These are phyloP conservation scores for Barnettozyma sucrosica DNA, from an alignment of 805 yeast genomes.

Conservation along the genomic window DNA sequence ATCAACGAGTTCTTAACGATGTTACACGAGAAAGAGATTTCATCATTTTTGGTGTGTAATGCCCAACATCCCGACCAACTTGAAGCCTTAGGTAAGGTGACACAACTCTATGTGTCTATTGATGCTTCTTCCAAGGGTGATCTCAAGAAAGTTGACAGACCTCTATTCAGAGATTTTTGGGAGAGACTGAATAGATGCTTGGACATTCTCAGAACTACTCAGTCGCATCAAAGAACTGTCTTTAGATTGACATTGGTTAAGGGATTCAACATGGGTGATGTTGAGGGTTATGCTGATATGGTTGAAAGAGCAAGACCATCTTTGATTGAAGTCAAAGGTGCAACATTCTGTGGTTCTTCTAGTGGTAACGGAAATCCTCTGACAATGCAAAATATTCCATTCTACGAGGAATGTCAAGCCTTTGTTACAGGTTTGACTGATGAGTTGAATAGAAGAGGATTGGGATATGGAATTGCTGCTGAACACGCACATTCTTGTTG, in stretches of 20 bases:
- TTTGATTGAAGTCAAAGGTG: conserved; percentile 89
- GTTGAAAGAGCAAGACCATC: conserved; percentile 79
- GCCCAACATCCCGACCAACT: conserved; percentile 93
- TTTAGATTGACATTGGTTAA: conserved; percentile 86
- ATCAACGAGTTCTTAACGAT: conserved; percentile 78
- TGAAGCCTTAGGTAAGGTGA: conserved; percentile 62
- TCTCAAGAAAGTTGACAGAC: conserved; percentile 80
- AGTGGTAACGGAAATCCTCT: conserved; percentile 78
- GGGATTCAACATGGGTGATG: conserved; percentile 84
- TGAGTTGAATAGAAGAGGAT: conserved; percentile 60
- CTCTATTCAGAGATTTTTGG: conserved; percentile 88
- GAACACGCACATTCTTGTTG: conserved; percentile 96
- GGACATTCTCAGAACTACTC: conserved; percentile 68
- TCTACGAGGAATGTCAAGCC: conserved; percentile 79
- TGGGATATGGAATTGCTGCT: conserved; percentile 79
- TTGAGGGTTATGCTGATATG: conserved; percentile 78
- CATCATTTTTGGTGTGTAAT: conserved; percentile 87
- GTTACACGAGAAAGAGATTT: conserved; percentile 74
- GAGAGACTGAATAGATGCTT: conserved; percentile 77
- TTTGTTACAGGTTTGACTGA: conserved; percentile 62
- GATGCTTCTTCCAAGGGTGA: conserved; percentile 88
- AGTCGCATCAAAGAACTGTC: conserved; percentile 82
- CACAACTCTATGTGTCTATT: conserved; percentile 87
- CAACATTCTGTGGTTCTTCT: conserved; percentile 91
- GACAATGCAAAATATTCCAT: conserved; percentile 94